Conservation (phyloP, 352 stramenopile species). For the Nothophytophthora sp. region DNA sequence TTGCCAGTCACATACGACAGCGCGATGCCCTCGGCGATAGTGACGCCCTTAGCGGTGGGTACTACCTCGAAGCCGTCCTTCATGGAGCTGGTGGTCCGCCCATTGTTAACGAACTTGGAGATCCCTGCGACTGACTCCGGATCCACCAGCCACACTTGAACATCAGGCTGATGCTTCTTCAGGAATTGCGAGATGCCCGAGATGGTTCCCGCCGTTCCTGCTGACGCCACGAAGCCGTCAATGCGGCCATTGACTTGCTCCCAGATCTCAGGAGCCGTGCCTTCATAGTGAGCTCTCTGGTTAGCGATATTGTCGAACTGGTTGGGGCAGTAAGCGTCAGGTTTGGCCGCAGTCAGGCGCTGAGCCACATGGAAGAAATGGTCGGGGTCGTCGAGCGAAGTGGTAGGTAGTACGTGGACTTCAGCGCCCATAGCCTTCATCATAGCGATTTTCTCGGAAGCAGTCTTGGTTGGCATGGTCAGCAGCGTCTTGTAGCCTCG, state of each 20-base stretch:
- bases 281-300: conserved; percentile 66
- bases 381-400: conserved; percentile 59
- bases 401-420: conserved; percentile 62
- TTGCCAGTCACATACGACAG: conserved; percentile 93
- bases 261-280: conserved; percentile 91
- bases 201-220: conserved; percentile 92
- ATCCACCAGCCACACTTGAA: conserved; percentile 75
- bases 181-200: conserved; percentile 93
- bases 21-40: conserved; percentile 95
- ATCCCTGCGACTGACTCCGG: conserved; percentile 86
- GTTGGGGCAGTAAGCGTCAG: conserved; percentile 53
- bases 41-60: conserved; percentile 74
- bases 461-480: conserved; percentile 73
- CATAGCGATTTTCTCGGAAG: conserved; percentile 76
- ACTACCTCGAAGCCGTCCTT: conserved; percentile 92
- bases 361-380: conserved; percentile 83
- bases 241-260: conserved; percentile 85
- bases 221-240: conserved; percentile 92
- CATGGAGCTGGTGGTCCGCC: conserved; percentile 52
- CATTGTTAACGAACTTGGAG: conserved; percentile 83
- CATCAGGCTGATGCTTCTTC: conserved; percentile 76
- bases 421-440: conserved; percentile 79
- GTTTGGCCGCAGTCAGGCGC: conserved; percentile 35
- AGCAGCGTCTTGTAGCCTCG: conserved; percentile 85
- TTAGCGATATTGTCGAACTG: conserved; percentile 86